Base-by-base conservation (phyloP, 768 basidiomycete species). In the Leucocoprinus leucothites region DNA sequence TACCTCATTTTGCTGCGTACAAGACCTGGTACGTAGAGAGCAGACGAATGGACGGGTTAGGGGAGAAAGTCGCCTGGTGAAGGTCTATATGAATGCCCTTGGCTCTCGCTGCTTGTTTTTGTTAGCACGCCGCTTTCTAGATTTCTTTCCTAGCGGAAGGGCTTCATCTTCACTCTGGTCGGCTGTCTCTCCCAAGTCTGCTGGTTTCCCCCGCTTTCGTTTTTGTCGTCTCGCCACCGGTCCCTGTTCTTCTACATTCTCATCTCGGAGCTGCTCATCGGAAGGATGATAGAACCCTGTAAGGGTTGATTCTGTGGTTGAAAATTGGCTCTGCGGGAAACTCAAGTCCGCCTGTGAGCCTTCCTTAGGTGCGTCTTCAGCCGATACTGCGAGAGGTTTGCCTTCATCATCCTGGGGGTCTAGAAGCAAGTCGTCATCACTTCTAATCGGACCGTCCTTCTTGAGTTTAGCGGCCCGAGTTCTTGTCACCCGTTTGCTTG, bases 401-500 rank as follows among this genome's bases (percentile, higher is more conserved):
- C 34, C 56, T 45, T 55, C 53, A 2, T 31, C 44, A 50, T 28
- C 48, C 26, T 54, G 48, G 49, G 51, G 22, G 16, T 51, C 35
- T 43, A 50, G 38, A 26, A 42, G 28, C 34, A 28, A 22, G 44
- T 47, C 26, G 13, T 54, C 54, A 49, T 59, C 54, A 19, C 56
- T 51, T 38, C 45, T 38, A 18, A 26, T 5, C 11, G 11, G 22
- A 36, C 35, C 24, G 35, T 53, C 51, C 18, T 59, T 40, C 14
- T 36, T 42, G 7, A 43, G 36, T 26, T 50, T 52, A 42, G 58
- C 54, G 47, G 2, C 53, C 41, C 25, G 60, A 63, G 2, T 53
- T 58, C 28, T 61, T 63, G 35, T 36, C 22, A 63, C 62, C 45
- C 64, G 69, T 59, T 76, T 79, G 16, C 58, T 69, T 0, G 77